phyloP scores from a whole-genome alignment of 306 rosid genomes.

The Pterocarpus macrocarpus region DNA sequence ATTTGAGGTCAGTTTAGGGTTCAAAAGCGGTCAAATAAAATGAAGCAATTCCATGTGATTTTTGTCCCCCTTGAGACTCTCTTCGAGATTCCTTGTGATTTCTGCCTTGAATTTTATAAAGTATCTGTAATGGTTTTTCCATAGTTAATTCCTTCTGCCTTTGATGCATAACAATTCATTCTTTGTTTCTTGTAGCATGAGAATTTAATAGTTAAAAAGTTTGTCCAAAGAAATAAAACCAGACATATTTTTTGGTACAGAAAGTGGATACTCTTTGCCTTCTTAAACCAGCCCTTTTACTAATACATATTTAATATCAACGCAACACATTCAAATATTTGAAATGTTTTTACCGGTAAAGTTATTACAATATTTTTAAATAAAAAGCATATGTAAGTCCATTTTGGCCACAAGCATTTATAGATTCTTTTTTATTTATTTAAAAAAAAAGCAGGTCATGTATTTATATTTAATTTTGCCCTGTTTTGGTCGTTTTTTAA shows the following conservation, averaged over 20 bases:
- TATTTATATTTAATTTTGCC: no score
- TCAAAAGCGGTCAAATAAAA: background rate
- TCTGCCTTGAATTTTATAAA: conserved; percentile 14
- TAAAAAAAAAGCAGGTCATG: no score
- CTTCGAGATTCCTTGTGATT: conserved; percentile 42
- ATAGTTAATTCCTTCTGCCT: conserved; percentile 15
- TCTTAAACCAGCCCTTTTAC: background rate
- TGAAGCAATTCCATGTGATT: conserved; percentile 42
- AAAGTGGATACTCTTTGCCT: background rate
- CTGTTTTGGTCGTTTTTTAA: no score
- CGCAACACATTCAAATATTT: background rate
- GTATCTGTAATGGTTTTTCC: background rate
- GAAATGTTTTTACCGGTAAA: background rate
- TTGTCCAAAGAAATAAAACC: background rate
- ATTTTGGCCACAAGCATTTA: no score
- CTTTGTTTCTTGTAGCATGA: background rate
- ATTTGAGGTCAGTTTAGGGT: conserved; percentile 7
- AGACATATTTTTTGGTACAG: background rate
- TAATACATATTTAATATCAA: background rate
- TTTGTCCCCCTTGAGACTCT: conserved; percentile 20
- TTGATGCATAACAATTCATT: conserved; percentile 7
- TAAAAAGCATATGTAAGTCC: no score
- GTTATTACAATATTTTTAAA: no score
- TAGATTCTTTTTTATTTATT: no score
- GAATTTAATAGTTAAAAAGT: background rate